Base-by-base conservation (phyloP, 805 yeast species). In the Teunomyces barrocoloradensis region DNA sequence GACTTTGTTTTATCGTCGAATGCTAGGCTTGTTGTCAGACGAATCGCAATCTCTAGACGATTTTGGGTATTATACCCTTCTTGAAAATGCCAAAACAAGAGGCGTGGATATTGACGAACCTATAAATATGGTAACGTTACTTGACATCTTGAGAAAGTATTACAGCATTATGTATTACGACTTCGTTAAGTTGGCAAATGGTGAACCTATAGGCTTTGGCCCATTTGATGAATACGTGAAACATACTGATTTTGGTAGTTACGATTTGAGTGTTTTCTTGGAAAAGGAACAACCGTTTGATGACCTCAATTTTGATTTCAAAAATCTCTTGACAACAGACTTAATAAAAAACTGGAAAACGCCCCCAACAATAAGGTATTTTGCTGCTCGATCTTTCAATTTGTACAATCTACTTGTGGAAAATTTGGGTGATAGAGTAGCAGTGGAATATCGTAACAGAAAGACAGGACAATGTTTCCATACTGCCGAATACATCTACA, bases 331-430 rank as follows among this genome's bases (percentile, higher is more conserved):
- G 42, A 52, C 65, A 29, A 37, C 47, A 2, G 61, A 63, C 2
- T 65, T 77, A 17, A 59, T 74, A 17, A 53, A 40, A 9, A 47
- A 56, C 2, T 85, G 90, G 90, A 56, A 63, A 41, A 65, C 45
- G 2, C 81, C 87, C 1, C 71, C 82, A 15, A 84, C 90, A 0
- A 59, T 81, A 17, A 61, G 81, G 44, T 78, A 78, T 52, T 70
- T 86, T 48, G 78, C 86, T 0, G 76, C 78, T 1, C 66, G 89
- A 46, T 56, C 77, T 7, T 69, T 82, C 1, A 85, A 82, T 52
- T 55, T 79, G 13, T 71, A 68, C 49, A 43, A 57, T 4, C 44
- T 72, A 3, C 50, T 78, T 18, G 59, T 65, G 42, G 60, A 65
- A 7, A 59, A 75, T 18, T 50, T 74, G 13, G 66, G 78, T 0